Evolutionary conservation across 495 filamentous ascomycete species (phyloP).

Genomic region (Penicillium psychrofluorescens): DNA sequence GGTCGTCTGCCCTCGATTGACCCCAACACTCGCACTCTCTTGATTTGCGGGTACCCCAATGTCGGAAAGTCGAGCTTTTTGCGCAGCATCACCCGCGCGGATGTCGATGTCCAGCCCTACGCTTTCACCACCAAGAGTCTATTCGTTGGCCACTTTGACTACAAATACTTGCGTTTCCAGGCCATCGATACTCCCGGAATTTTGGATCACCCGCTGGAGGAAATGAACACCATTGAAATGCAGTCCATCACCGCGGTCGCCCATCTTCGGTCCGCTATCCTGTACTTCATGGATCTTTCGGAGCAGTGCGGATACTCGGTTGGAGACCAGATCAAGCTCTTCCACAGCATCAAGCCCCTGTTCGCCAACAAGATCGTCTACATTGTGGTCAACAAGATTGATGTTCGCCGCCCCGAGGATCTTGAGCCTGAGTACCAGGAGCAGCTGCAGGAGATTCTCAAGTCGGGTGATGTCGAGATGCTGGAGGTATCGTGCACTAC

Average conservation of each 20-base stretch:
- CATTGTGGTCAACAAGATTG: constrained; percentile 96
- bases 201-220: constrained; percentile 92
- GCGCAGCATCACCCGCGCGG: constrained; percentile 82
- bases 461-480: constrained; percentile 81
- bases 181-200: constrained; percentile 89
- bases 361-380: constrained; percentile 97
- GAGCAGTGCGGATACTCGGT: constrained; percentile 98
- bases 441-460: constrained; percentile 70
- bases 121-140: constrained; percentile 97
- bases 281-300: constrained; percentile 97
- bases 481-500: constrained; percentile 91
- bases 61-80: constrained; percentile 96
- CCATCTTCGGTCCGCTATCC: constrained; percentile 84
- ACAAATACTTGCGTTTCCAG: constrained; percentile 93
- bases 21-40: constrained; percentile 86
- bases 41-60: constrained; percentile 97
- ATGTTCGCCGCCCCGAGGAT: constrained; percentile 81
- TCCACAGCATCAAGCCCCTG: constrained; percentile 89
- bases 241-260: constrained; percentile 96
- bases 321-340: constrained; percentile 82
- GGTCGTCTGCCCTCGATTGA: constrained; percentile 97
- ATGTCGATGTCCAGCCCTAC: constrained; percentile 97
- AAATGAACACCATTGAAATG: constrained; percentile 99
- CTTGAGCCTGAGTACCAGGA: constrained; percentile 73
- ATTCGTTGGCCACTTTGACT: constrained; percentile 98